phyloP scores from a whole-genome alignment of 371 early-diverging fungal species.

The Mortierella sp. region DNA sequence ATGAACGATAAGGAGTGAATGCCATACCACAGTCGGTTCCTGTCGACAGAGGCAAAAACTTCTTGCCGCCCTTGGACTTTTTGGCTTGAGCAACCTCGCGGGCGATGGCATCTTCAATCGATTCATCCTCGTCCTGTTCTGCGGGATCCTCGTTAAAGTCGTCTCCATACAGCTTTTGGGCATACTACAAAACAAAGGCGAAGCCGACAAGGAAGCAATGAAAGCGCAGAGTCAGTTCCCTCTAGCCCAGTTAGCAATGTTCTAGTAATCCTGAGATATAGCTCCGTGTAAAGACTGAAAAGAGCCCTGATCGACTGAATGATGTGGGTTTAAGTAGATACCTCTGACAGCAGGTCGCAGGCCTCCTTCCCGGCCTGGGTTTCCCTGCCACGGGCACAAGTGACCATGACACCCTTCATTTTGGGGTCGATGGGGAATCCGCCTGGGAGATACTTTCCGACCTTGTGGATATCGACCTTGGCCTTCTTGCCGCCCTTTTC shows the following conservation, averaged over 20 bases:
- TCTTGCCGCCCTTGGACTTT: conserved; percentile 58
- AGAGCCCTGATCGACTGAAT: not conserved
- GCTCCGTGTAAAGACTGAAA: not conserved
- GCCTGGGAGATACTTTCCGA: conserved; percentile 51
- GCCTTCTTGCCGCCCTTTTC: conserved; percentile 59
- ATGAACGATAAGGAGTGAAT: not conserved
- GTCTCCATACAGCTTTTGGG: conserved; percentile 64
- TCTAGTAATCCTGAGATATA: not conserved
- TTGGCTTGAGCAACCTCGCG: conserved; percentile 76
- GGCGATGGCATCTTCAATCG: conserved; percentile 76
- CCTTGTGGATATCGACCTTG: conserved; percentile 48
- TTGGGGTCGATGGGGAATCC: conserved; percentile 68
- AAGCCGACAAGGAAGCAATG: not conserved
- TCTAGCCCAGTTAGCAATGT: not conserved
- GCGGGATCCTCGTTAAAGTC: conserved; percentile 31
- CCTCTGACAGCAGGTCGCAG: conserved; percentile 69
- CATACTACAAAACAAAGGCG: conserved; percentile 60
- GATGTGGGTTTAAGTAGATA: conserved; percentile 30
- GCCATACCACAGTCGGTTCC: conserved; percentile 73
- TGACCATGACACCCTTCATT: conserved; percentile 76
- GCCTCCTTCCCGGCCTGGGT: conserved; percentile 69
- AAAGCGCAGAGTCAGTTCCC: not conserved
- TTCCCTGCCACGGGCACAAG: conserved; percentile 73
- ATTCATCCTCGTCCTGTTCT: conserved; percentile 61
- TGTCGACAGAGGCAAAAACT: conserved; percentile 67